Conservation (phyloP, 495 filamentous ascomycete species). For the Trichoderma erinaceum region DNA sequence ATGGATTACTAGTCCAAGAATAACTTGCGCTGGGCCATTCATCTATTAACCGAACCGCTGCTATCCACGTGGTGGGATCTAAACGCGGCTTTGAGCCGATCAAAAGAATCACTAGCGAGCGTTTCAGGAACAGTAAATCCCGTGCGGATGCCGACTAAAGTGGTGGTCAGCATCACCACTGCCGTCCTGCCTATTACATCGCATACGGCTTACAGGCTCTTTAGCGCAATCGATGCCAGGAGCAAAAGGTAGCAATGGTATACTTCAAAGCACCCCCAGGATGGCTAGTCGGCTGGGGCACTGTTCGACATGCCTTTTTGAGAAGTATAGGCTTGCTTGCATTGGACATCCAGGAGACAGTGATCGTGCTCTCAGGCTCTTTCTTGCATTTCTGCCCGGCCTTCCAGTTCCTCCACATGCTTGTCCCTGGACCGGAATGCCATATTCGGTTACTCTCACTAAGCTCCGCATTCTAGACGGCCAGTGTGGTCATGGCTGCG, state of each 20-base stretch:
- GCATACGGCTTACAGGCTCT: not conserved
- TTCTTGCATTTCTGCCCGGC: not conserved
- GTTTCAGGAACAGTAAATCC: not conserved
- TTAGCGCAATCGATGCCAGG: not conserved
- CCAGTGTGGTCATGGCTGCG: too few relatives aligned
- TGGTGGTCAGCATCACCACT: conserved; percentile 2
- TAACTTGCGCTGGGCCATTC: not conserved
- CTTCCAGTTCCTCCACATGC: not conserved
- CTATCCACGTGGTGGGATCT: not conserved
- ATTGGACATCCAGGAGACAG: not conserved
- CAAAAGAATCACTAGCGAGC: conserved; percentile 1
- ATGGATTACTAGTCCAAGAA: too few relatives aligned
- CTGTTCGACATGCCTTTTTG: not conserved
- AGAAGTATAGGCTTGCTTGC: not conserved
- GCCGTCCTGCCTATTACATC: too few relatives aligned
- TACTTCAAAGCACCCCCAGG: not conserved
- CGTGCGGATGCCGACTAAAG: not conserved
- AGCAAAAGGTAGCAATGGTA: not conserved
- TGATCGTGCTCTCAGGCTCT: not conserved
- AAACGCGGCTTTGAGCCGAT: not conserved
- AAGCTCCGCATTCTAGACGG: not conserved
- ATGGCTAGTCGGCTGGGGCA: too few relatives aligned
- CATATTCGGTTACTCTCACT: not conserved
- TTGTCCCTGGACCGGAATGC: not conserved
- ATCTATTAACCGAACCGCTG: not conserved